Evolutionary conservation across 768 basidiomycete genomes (phyloP).

Genomic region (Podaxis rugospora): DNA sequence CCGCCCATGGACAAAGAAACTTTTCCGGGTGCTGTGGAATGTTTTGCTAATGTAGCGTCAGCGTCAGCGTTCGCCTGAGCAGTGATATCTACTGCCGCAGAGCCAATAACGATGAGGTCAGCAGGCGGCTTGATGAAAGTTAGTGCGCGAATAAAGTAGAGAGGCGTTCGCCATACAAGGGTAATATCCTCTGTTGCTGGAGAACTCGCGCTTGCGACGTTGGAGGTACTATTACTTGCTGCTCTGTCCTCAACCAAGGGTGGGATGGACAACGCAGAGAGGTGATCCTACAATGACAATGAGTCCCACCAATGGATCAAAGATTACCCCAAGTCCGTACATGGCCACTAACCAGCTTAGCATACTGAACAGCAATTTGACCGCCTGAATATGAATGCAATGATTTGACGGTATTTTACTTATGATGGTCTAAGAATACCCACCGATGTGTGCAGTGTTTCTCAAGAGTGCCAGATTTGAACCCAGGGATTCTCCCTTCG

Average conservation of each 20-base stretch:
- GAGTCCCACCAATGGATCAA: not conserved
- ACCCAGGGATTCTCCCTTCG: slow-evolving; percentile 65
- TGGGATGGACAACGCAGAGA: not conserved
- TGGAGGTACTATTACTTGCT: not conserved
- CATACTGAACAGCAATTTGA: slow-evolving; percentile 74
- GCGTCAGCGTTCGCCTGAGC: slow-evolving; percentile 37
- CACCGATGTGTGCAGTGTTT: slow-evolving; percentile 84
- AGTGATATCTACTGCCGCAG: slow-evolving; percentile 87
- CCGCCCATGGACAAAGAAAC: slow-evolving; percentile 78
- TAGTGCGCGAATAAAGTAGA: not conserved
- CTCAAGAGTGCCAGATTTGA: slow-evolving; percentile 84
- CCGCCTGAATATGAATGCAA: slow-evolving; percentile 44
- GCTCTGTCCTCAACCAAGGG: not conserved
- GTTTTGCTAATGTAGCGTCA: slow-evolving; percentile 30
- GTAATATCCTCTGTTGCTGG: slow-evolving; percentile 1
- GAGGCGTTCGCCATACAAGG: not conserved
- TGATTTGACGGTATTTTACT: not conserved
- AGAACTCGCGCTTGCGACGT: not conserved
- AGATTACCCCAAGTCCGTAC: slow-evolving; percentile 17
- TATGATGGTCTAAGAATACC: slow-evolving; percentile 17
- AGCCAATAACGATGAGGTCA: slow-evolving; percentile 72
- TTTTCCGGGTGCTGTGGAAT: slow-evolving; percentile 78
- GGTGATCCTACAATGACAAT: not conserved
- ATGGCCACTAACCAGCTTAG: slow-evolving; percentile 37
- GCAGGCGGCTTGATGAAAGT: slow-evolving; percentile 26